A percentile compares a stretch with the other conserved stretches of the same genome.
These are phyloP conservation scores for Clavulina sp. DNA, from an alignment of 768 basidiomycete species.

Conservation along the genomic window DNA sequence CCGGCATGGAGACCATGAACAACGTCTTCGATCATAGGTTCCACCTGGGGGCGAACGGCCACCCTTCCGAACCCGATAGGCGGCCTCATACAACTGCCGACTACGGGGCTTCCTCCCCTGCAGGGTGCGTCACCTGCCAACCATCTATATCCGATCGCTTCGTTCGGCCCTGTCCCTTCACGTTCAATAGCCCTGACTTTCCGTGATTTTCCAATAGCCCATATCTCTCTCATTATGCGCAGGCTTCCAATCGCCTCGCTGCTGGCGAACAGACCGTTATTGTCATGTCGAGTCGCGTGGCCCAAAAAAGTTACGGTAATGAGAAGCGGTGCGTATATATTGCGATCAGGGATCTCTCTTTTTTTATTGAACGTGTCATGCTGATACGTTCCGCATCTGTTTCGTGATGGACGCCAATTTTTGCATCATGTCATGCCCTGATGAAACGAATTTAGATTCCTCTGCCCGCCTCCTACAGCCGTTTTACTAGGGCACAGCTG, in stretches of 20 bases:
- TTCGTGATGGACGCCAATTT: no score
- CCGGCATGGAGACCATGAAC: no score
- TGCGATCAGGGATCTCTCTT: slow-evolving; percentile 10
- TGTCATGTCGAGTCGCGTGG: slow-evolving; percentile 95
- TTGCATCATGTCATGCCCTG: no score
- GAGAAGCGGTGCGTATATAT: slow-evolving; percentile 55
- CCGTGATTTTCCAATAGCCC: slow-evolving; percentile 30
- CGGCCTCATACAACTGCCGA: no score
- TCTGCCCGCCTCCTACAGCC: slow-evolving; percentile 86
- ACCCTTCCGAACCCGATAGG: no score
- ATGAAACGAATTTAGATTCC: slow-evolving; percentile 61
- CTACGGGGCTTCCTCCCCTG: slow-evolving; percentile 39
- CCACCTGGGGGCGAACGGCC: no score
- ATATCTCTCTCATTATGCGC: slow-evolving; percentile 70
- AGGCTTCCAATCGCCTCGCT: slow-evolving; percentile 67
- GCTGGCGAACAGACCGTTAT: slow-evolving; percentile 89
- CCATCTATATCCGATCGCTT: slow-evolving; percentile 24
- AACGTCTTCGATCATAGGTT: no score
- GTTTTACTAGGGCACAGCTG: slow-evolving; percentile 88
- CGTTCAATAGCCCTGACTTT: background rate
- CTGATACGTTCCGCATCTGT: slow-evolving; percentile 9
- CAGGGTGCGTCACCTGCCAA: slow-evolving; percentile 21
- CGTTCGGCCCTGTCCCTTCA: background rate
- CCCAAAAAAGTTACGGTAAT: slow-evolving; percentile 92
- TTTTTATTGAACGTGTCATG: slow-evolving; percentile 5